Conservation (phyloP, 306 rosid genomes). For the Cicer chorassanicum region DNA sequence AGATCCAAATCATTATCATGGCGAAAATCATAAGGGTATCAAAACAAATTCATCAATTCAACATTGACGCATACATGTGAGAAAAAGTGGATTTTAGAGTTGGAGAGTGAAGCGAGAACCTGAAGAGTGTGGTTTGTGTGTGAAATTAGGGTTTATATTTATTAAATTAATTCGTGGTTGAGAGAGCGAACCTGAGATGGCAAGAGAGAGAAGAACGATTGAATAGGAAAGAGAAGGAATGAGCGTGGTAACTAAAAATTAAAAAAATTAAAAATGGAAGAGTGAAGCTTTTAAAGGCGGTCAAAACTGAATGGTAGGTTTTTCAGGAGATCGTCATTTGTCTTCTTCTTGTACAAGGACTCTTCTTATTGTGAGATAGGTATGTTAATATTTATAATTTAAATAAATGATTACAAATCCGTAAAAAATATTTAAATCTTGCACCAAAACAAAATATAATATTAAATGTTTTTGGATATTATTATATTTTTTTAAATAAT, state of each 20-base stretch:
- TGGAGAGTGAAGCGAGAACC: not conserved
- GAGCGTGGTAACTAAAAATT: not conserved
- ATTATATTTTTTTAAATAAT: too few relatives aligned
- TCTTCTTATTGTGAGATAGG: too few relatives aligned
- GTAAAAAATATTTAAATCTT: too few relatives aligned
- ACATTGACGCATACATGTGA: not conserved
- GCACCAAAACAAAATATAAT: too few relatives aligned
- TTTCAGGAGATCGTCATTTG: too few relatives aligned
- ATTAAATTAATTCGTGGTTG: slow-evolving; percentile 31
- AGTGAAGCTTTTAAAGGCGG: not conserved
- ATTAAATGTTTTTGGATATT: too few relatives aligned
- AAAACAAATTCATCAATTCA: slow-evolving; percentile 1
- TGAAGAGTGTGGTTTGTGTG: slow-evolving; percentile 45
- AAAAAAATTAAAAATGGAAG: not conserved
- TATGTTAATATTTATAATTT: too few relatives aligned
- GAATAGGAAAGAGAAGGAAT: not conserved
- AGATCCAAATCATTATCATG: slow-evolving; percentile 48
- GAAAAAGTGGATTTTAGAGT: not conserved
- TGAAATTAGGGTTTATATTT: slow-evolving; percentile 64
- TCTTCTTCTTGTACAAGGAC: too few relatives aligned
- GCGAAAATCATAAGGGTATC: not conserved
- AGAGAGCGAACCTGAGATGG: slow-evolving; percentile 37
- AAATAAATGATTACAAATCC: too few relatives aligned
- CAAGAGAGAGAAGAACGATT: slow-evolving; percentile 14
- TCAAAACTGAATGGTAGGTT: too few relatives aligned